These are phyloP conservation scores for Crotalaria pallida DNA, from an alignment of 306 rosid species.

Conservation along the genomic window DNA sequence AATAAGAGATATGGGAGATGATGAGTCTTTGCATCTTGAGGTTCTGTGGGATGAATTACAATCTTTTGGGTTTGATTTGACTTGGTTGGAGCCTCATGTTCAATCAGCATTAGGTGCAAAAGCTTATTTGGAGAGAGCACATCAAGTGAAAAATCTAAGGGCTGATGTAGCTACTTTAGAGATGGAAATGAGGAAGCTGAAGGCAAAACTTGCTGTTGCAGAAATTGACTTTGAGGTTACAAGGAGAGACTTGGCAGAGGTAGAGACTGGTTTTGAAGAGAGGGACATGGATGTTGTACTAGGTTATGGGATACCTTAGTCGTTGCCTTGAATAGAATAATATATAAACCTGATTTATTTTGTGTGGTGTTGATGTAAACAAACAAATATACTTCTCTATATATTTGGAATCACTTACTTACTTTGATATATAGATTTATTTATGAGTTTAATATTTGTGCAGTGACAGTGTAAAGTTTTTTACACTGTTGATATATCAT, in stretches of 20 bases:
- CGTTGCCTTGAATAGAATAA: not conserved
- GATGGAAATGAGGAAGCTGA: not conserved
- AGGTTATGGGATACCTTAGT: slow-evolving; percentile 17
- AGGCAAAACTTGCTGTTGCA: not conserved
- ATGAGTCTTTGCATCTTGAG: slow-evolving; percentile 3
- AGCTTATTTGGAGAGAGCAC: slow-evolving; percentile 12
- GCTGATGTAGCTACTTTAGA: not conserved
- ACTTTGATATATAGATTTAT: not conserved
- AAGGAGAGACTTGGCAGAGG: not conserved
- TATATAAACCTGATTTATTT: not conserved
- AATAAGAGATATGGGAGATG: not conserved
- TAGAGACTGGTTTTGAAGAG: not conserved
- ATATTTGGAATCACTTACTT: not conserved
- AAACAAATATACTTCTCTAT: not conserved
- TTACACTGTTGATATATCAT: no score
- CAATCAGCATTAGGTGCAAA: slow-evolving; percentile 20
- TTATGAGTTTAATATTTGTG: no score
- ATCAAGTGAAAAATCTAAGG: not conserved
- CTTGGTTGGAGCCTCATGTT: slow-evolving; percentile 29
- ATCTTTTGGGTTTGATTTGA: slow-evolving; percentile 16
- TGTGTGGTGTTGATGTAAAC: not conserved
- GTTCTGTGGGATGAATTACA: slow-evolving; percentile 28
- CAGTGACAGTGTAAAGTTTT: no score
- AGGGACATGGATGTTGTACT: slow-evolving; percentile 20
- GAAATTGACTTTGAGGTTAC: not conserved